Evolutionary conservation across 2,329 filamentous ascomycete genomes (phyloP).

Genomic region (Cladosporium sp.): DNA sequence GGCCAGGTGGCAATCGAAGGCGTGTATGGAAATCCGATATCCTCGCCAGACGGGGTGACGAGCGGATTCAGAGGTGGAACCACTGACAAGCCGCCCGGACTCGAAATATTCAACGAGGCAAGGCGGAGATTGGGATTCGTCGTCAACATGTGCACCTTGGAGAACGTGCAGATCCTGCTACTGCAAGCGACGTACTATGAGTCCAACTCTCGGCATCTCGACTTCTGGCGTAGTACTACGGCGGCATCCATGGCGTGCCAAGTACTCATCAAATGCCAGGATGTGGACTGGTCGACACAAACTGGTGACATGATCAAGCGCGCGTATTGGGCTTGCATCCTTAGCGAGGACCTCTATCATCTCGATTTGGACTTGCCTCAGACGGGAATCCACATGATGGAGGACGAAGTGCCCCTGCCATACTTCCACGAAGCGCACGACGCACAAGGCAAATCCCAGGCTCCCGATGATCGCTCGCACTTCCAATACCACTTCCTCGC

Average conservation of each 20-base stretch:
- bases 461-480: slow-evolving; percentile 53
- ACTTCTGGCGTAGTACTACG: slow-evolving; percentile 61
- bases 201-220: slow-evolving; percentile 42
- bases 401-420: slow-evolving; percentile 57
- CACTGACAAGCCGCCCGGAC: slow-evolving; percentile 53
- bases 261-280: slow-evolving; percentile 52
- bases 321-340: slow-evolving; percentile 59
- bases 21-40: slow-evolving; percentile 49
- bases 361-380: slow-evolving; percentile 60
- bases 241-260: slow-evolving; percentile 60
- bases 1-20: slow-evolving; percentile 60
- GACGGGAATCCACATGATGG: slow-evolving; percentile 56
- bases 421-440: slow-evolving; percentile 51
- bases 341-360: slow-evolving; percentile 52
- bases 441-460: slow-evolving; percentile 14
- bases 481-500: slow-evolving; percentile 62
- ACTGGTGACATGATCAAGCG: slow-evolving; percentile 56
- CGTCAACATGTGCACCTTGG: slow-evolving; percentile 55
- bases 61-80: slow-evolving; percentile 58
- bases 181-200: slow-evolving; percentile 48
- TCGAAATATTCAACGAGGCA: slow-evolving; percentile 63
- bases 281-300: slow-evolving; percentile 49
- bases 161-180: slow-evolving; percentile 60
- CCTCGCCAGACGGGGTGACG: slow-evolving; percentile 45
- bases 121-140: slow-evolving; percentile 60